Conservation (phyloP, 495 filamentous ascomycete genomes). For the Aspergillus bridgeri region DNA sequence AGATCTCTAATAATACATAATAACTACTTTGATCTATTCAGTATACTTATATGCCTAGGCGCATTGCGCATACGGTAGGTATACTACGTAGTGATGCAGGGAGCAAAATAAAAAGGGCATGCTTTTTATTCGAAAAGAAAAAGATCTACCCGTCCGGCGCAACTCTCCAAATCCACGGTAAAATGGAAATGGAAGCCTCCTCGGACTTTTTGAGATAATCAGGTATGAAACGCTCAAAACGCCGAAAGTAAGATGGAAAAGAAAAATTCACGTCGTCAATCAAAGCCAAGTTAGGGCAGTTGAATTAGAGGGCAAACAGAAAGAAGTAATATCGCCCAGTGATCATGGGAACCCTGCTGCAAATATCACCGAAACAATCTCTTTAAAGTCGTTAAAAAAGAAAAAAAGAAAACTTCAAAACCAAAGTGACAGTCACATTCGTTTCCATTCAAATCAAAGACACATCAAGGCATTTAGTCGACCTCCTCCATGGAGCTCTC, state of each 20-base stretch:
- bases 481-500: constrained; percentile 75
- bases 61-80: too few species aligned
- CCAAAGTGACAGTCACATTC: background rate
- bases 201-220: background rate
- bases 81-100: background rate
- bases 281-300: constrained; percentile 13
- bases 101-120: background rate
- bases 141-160: constrained; percentile 12
- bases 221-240: constrained; percentile 32
- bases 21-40: too few species aligned
- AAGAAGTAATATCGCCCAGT: constrained; percentile 8
- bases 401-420: constrained; percentile 13
- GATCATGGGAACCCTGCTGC: background rate
- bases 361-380: constrained; percentile 9
- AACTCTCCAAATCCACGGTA: constrained; percentile 1
- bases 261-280: constrained; percentile 21
- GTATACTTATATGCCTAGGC: too few species aligned
- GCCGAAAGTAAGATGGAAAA: constrained; percentile 14
- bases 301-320: constrained; percentile 8
- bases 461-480: constrained; percentile 49
- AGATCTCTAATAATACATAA: too few species aligned
- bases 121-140: constrained; percentile 11
- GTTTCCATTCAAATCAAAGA: constrained; percentile 2
- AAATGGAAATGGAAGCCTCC: constrained; percentile 1
- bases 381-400: constrained; percentile 11